These are phyloP conservation scores for Polytolypa hystricis DNA, from an alignment of 2,329 filamentous ascomycete species.

Conservation along the genomic window DNA sequence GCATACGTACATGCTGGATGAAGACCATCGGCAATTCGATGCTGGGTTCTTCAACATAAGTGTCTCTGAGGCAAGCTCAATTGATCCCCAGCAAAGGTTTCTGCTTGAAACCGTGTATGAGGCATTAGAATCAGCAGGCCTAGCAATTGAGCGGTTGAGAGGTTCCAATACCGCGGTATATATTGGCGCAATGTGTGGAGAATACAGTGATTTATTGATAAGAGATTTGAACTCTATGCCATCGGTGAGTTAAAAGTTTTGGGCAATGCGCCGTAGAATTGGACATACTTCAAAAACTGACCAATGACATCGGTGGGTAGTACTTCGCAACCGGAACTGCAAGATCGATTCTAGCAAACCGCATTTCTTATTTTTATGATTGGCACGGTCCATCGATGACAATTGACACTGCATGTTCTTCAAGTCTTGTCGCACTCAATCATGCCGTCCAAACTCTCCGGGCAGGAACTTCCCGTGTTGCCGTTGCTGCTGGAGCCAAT, in stretches of 20 bases:
- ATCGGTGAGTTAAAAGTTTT: neutral
- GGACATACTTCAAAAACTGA: neutral
- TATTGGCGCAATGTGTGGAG: constrained; percentile 15
- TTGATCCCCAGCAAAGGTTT: constrained; percentile 19
- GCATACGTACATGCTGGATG: constrained; percentile 9
- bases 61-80: constrained; percentile 21
- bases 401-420: constrained; percentile 38
- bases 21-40: constrained; percentile 16
- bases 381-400: constrained; percentile 31
- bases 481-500: constrained; percentile 17
- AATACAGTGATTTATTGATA: constrained; percentile 16
- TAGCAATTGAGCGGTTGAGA: constrained; percentile 12
- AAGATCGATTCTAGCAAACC: constrained; percentile 28
- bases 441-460: constrained; percentile 22
- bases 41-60: constrained; percentile 17
- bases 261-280: neutral
- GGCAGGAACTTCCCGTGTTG: constrained; percentile 18
- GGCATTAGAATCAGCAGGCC: constrained; percentile 17
- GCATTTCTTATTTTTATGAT: constrained; percentile 30
- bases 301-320: constrained; percentile 2
- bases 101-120: constrained; percentile 32
- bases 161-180: constrained; percentile 22
- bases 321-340: constrained; percentile 21
- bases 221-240: constrained; percentile 10
- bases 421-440: constrained; percentile 27